Base-by-base conservation (phyloP, 768 basidiomycete genomes). In the Botryobasidium botryosum region DNA sequence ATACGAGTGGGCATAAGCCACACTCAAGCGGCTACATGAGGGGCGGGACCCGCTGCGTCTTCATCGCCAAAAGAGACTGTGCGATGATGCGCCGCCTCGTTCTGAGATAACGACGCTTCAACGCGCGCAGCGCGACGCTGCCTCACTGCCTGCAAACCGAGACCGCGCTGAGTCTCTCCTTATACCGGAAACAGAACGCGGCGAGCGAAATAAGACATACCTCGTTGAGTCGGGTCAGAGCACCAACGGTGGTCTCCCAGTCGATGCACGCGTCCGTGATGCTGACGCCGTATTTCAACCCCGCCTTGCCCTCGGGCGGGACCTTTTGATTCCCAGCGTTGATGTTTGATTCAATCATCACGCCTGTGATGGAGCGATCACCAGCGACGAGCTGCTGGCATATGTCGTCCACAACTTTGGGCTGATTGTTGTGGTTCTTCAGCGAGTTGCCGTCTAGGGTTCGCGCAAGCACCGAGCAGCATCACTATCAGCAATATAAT, bases 301-400 rank as follows among this genome's bases (percentile, higher is more conserved):
- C 71, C 15, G 62, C 52, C 0, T 80, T 78, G 5, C 88, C 64
- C 43, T 62, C 65, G 2, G 68, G 52, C 2, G 92, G 90, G 12
- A 92, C 82, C 53, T 88, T 82, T 64, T 99, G 92, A 48, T 77
- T 68, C 17, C 92, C 92, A 40, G 78, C 80, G 56, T 83, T 79
- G 62, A 99, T 78, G 61, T 96, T 82, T 10, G 80, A 84, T 64
- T 99, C 92, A 58, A 99, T 74, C 92, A 99, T 97, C 46, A 96
- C 87, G 37, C 92, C 92, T 4, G 85, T 85, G 61, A 99, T 80
- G 54, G 69, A 67, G 47, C 46, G 18, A 44, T 70, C 65, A 23
- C 86, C 86, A 5, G 71, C 70, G 5, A 59, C 62, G 44, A 97
- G 72, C 62, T 97, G 92, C 2, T 60, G 62, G 60, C 75, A 77